Percentiles rank a stretch among this genome's conserved stretches.
Evolutionary conservation across 192 early-diverging fungal genomes (phyloP).

Genomic region (Pilaira anomala): DNA sequence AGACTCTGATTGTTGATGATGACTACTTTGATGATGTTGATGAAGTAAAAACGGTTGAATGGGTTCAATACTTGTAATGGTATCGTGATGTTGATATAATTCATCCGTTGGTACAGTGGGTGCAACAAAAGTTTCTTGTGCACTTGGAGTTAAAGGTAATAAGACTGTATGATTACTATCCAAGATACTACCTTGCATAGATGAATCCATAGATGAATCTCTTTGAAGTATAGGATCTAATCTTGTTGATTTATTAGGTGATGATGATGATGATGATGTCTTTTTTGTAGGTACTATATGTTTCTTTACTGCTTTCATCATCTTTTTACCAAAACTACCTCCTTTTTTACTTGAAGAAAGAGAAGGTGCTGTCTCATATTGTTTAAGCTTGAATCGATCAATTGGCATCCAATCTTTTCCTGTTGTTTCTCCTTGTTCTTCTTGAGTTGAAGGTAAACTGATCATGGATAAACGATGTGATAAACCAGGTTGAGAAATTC

Average conservation of each 20-base stretch:
- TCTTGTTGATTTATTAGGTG: neutral
- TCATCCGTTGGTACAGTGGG: neutral
- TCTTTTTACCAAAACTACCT: conserved; percentile 10
- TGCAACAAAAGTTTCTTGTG: neutral
- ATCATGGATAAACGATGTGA: neutral
- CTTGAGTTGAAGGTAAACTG: neutral
- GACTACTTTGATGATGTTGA: conserved; percentile 15
- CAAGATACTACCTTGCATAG: neutral
- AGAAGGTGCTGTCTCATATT: conserved; percentile 25
- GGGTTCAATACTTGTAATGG: conserved; percentile 5
- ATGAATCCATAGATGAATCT: neutral
- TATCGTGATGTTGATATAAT: neutral
- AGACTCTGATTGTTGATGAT: conserved; percentile 5
- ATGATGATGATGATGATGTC: neutral
- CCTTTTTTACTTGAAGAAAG: neutral
- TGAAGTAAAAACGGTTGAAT: conserved; percentile 7
- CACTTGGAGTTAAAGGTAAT: neutral
- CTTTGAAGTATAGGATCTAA: neutral
- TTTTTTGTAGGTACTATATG: neutral
- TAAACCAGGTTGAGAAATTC: neutral
- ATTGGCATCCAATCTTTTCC: conserved; percentile 31
- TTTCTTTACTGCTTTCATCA: conserved; percentile 17
- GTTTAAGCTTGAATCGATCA: conserved; percentile 15
- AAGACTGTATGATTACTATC: neutral
- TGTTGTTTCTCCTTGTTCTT: neutral